A percentile compares a stretch with the other conserved stretches of the same genome.
Conservation (phyloP, 805 yeast species). For the Yarrowia phangngaensis region DNA sequence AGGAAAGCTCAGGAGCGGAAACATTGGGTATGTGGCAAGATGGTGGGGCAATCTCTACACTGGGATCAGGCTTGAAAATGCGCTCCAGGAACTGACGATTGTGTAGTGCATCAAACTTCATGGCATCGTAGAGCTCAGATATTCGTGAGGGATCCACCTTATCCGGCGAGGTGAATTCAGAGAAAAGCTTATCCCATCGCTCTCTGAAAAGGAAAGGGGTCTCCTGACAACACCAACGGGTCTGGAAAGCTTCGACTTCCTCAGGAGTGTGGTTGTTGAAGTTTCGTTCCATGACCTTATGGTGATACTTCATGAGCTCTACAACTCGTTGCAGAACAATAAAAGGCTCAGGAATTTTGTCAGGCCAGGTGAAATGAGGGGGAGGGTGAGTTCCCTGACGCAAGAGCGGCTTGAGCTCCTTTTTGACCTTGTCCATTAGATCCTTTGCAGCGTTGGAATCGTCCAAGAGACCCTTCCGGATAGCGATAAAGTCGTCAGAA, state of each 20-base stretch:
- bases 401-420: conserved; percentile 87
- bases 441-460: conserved; percentile 98
- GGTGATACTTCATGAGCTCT: conserved; percentile 90
- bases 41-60: conserved; percentile 37
- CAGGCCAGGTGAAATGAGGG: conserved; percentile 97
- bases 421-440: conserved; percentile 94
- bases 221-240: conserved; percentile 94
- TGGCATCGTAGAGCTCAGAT: conserved; percentile 93
- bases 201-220: conserved; percentile 87
- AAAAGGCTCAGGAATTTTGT: conserved; percentile 96
- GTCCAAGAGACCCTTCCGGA: conserved; percentile 86
- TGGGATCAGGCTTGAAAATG: conserved; percentile 62
- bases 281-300: conserved; percentile 75
- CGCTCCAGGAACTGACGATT: conserved; percentile 83
- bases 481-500: conserved; percentile 73
- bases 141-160: conserved; percentile 97
- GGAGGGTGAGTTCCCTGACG: conserved; percentile 97
- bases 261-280: conserved; percentile 48
- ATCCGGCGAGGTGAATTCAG: conserved; percentile 86
- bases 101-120: conserved; percentile 97
- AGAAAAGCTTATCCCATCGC: conserved; percentile 95
- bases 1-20: conserved; percentile 17
- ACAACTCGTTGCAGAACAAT: conserved; percentile 90
- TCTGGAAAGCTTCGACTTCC: conserved; percentile 65
- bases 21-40: conserved; percentile 31